phyloP scores from a whole-genome alignment of 2,329 filamentous ascomycete genomes.

The Colletotrichum ledebouriae region DNA sequence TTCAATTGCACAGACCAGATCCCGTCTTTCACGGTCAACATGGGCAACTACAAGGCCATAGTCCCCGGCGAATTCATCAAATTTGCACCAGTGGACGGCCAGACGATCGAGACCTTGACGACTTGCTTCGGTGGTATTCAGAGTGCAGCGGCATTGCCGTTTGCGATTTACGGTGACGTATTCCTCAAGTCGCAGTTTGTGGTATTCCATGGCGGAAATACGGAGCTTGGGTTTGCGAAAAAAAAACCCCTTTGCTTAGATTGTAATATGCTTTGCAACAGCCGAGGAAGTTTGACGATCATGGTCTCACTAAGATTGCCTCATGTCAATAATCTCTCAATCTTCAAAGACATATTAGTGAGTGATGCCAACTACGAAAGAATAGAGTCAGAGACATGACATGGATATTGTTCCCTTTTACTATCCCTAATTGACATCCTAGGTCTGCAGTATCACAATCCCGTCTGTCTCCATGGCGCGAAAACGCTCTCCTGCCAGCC shows the following conservation, averaged over 20 bases:
- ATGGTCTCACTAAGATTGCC: neutral
- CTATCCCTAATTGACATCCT: no score
- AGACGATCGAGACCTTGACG: slow-evolving; percentile 34
- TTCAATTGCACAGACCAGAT: slow-evolving; percentile 68
- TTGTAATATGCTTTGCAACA: no score
- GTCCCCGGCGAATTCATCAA: slow-evolving; percentile 56
- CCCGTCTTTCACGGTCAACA: slow-evolving; percentile 56
- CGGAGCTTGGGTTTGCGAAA: slow-evolving; percentile 55
- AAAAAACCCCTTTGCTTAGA: slow-evolving; percentile 52
- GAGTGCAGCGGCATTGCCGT: slow-evolving; percentile 51
- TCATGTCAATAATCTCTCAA: neutral
- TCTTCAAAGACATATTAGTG: neutral
- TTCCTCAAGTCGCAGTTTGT: slow-evolving; percentile 60
- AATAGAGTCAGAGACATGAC: no score
- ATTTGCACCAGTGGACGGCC: slow-evolving; percentile 49
- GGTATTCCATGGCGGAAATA: slow-evolving; percentile 54
- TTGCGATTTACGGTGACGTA: slow-evolving; percentile 57
- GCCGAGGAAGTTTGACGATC: no score
- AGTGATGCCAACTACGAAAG: no score
- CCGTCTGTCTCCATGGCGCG: no score
- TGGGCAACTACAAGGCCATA: slow-evolving; percentile 51
- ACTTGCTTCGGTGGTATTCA: slow-evolving; percentile 57
- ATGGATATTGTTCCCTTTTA: no score
- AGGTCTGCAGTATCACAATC: no score
- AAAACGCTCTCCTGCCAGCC: no score